These are phyloP conservation scores for Saccharomyces pastorianus DNA, from an alignment of 1,139 yeast species.

Conservation along the genomic window DNA sequence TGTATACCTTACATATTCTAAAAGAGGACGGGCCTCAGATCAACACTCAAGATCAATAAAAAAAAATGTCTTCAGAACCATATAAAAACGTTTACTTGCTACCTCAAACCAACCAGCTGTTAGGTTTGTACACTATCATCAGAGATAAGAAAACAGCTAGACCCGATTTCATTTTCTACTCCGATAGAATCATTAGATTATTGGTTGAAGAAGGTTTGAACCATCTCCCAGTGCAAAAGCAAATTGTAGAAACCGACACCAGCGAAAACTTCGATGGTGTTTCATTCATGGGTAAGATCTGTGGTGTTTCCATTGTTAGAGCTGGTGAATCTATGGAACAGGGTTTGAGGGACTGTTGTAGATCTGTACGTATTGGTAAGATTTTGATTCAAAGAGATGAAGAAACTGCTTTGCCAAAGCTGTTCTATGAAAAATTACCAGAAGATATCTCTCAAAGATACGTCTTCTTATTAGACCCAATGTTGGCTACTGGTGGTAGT, in stretches of 20 bases:
- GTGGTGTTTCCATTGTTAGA: slow-evolving; percentile 94
- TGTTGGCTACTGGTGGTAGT: slow-evolving; percentile 97
- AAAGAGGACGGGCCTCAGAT: not conserved
- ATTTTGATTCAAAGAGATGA: slow-evolving; percentile 95
- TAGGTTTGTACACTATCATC: slow-evolving; percentile 81
- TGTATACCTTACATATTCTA: not conserved
- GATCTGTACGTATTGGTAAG: slow-evolving; percentile 93
- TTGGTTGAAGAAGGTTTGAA: slow-evolving; percentile 92
- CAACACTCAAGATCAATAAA: not conserved
- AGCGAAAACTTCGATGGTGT: slow-evolving; percentile 71
- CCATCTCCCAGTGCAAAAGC: slow-evolving; percentile 73
- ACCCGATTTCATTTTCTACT: slow-evolving; percentile 88
- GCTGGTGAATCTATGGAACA: slow-evolving; percentile 99
- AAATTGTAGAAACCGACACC: slow-evolving; percentile 67
- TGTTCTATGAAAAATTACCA: slow-evolving; percentile 88
- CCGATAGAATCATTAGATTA: slow-evolving; percentile 87
- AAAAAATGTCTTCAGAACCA: slow-evolving; percentile 29
- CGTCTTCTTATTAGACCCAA: slow-evolving; percentile 87
- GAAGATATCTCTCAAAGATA: slow-evolving; percentile 81
- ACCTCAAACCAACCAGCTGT: slow-evolving; percentile 82
- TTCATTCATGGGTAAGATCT: slow-evolving; percentile 78
- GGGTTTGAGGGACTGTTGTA: slow-evolving; percentile 93
- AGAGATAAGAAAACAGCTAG: slow-evolving; percentile 72
- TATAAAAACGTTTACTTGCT: slow-evolving; percentile 55
- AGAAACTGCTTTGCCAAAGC: slow-evolving; percentile 72